These are phyloP conservation scores for Vigna angularis DNA, from an alignment of 306 rosid genomes.

Conservation along the genomic window DNA sequence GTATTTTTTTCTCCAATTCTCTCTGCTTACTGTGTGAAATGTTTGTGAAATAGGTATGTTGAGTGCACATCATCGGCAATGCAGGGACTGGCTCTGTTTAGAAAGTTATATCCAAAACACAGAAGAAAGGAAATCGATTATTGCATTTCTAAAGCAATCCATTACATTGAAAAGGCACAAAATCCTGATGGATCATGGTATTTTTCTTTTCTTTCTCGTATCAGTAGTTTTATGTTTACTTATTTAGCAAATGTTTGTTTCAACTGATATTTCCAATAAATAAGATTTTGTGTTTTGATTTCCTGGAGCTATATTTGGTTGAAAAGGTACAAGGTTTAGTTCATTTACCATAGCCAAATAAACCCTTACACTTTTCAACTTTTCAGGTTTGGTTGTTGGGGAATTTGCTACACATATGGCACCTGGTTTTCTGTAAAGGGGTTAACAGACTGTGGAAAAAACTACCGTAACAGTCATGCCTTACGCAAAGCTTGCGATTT, in stretches of 20 bases:
- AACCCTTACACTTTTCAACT: conserved; percentile 6
- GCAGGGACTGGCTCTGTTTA: conserved; percentile 58
- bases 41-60: conserved; percentile 49
- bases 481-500: conserved; percentile 66
- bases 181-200: conserved; percentile 83
- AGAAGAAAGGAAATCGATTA: conserved; percentile 62
- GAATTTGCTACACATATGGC: conserved; percentile 77
- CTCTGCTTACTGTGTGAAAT: neutral
- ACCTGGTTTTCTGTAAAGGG: conserved; percentile 72
- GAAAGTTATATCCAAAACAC: conserved; percentile 62
- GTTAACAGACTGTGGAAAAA: conserved; percentile 55
- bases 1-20: neutral
- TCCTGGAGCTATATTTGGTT: neutral
- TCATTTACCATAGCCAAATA: neutral
- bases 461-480: conserved; percentile 45
- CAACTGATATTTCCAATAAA: neutral
- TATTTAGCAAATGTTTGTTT: neutral
- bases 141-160: conserved; percentile 52
- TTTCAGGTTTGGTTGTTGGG: conserved; percentile 82
- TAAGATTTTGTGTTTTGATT: neutral
- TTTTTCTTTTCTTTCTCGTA: neutral
- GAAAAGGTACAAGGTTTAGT: neutral
- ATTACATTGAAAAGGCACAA: conserved; percentile 57
- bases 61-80: conserved; percentile 78
- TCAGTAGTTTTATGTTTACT: neutral